These are phyloP conservation scores for Hyaloperonospora brassicae DNA, from an alignment of 352 stramenopile species.

Conservation along the genomic window DNA sequence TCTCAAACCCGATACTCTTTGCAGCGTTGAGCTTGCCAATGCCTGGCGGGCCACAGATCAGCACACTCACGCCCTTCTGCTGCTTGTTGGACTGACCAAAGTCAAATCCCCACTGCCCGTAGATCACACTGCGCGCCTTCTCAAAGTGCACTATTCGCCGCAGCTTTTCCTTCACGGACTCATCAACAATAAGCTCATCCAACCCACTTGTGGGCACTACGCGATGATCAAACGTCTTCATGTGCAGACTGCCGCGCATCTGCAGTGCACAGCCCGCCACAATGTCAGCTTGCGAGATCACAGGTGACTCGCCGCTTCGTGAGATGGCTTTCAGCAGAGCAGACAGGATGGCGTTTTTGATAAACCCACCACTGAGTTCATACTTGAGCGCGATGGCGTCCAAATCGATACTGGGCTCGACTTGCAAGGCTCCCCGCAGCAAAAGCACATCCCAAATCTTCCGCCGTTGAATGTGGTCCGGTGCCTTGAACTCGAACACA, in stretches of 20 bases:
- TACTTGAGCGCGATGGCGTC: constrained; percentile 82
- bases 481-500: constrained; percentile 84
- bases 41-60: constrained; percentile 59
- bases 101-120: constrained; percentile 81
- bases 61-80: constrained; percentile 74
- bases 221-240: constrained; percentile 85
- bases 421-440: constrained; percentile 37
- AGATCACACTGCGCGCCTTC: constrained; percentile 79
- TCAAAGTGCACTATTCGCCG: constrained; percentile 72
- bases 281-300: constrained; percentile 74
- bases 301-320: constrained; percentile 39
- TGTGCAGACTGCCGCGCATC: constrained; percentile 83
- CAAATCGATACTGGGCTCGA: constrained; percentile 69
- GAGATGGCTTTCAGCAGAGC: constrained; percentile 74
- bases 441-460: constrained; percentile 83
- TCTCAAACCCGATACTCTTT: constrained; percentile 79
- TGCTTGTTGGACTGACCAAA: constrained; percentile 76
- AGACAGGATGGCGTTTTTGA: constrained; percentile 87
- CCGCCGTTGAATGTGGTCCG: constrained; percentile 71
- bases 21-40: constrained; percentile 71
- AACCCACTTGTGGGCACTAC: constrained; percentile 70
- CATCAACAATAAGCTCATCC: constrained; percentile 64
- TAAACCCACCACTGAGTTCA: constrained; percentile 85
- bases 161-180: constrained; percentile 57
- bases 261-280: constrained; percentile 74